phyloP scores from a whole-genome alignment of 192 early-diverging fungal genomes.

The Backusella australiensis region DNA sequence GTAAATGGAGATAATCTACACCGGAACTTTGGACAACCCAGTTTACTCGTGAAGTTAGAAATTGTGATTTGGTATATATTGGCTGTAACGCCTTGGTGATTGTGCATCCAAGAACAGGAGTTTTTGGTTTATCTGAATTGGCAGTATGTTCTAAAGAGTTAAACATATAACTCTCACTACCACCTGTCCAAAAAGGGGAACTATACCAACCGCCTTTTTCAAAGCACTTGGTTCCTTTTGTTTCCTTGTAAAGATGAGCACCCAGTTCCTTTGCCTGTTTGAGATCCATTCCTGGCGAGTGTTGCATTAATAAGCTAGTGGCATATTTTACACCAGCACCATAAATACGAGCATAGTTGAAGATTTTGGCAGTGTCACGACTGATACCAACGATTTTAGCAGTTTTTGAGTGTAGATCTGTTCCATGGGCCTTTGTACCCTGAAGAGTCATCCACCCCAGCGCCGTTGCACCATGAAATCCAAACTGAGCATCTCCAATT shows the following conservation, averaged over 20 bases:
- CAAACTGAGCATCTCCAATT: constrained; percentile 92
- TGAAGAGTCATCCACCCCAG: constrained; percentile 98
- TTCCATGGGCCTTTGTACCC: constrained; percentile 83
- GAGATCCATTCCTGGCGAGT: constrained; percentile 68
- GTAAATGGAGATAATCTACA: constrained; percentile 93
- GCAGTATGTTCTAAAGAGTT: constrained; percentile 88
- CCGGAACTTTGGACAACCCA: constrained; percentile 99
- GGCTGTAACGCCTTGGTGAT: constrained; percentile 85
- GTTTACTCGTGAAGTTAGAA: constrained; percentile 86
- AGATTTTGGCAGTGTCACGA: constrained; percentile 88
- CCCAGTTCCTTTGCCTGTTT: constrained; percentile 65
- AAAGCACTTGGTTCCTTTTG: constrained; percentile 73
- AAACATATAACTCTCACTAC: constrained; percentile 93
- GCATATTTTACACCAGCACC: constrained; percentile 90
- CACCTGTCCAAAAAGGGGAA: constrained; percentile 80
- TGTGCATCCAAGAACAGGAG: constrained; percentile 83
- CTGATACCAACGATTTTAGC: constrained; percentile 84
- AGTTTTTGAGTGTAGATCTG: constrained; percentile 93
- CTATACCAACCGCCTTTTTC: constrained; percentile 23
- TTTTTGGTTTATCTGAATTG: constrained; percentile 63
- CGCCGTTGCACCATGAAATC: constrained; percentile 88
- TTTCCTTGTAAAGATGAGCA: constrained; percentile 67
- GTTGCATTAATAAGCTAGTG: constrained; percentile 72
- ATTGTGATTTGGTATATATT: constrained; percentile 54
- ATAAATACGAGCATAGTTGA: constrained; percentile 96